These are phyloP conservation scores for Ustilago trichophora DNA, from an alignment of 1,284 basidiomycete species.

Conservation along the genomic window DNA sequence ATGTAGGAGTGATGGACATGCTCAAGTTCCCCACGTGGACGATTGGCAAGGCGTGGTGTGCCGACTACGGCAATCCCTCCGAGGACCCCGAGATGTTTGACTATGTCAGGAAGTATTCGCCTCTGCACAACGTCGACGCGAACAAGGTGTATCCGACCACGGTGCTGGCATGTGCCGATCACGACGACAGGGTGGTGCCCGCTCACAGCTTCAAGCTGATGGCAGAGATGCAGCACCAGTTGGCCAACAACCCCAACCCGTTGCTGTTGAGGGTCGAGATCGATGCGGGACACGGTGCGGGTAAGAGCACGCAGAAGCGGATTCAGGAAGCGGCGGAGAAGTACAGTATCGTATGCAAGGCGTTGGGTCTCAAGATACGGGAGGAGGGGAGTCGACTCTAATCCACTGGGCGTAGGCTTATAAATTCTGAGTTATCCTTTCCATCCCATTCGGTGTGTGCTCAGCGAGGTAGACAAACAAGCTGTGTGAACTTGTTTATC, in stretches of 20 bases:
- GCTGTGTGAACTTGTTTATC: too few species aligned
- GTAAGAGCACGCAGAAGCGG: constrained; percentile 61
- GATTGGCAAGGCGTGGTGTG: constrained; percentile 78
- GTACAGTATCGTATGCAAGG: constrained; percentile 55
- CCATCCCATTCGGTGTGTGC: too few species aligned
- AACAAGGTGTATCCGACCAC: constrained; percentile 61
- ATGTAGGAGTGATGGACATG: constrained; percentile 75
- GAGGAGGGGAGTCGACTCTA: constrained; percentile 23
- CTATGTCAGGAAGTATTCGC: constrained; percentile 60
- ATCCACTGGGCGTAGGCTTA: not conserved
- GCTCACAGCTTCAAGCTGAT: constrained; percentile 64
- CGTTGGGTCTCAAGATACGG: constrained; percentile 54
- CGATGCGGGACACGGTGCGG: constrained; percentile 64
- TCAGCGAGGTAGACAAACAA: too few species aligned
- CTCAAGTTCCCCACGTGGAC: constrained; percentile 68
- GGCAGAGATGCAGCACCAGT: constrained; percentile 63
- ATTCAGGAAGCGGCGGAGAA: constrained; percentile 60
- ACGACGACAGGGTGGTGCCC: constrained; percentile 64
- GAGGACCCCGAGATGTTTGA: constrained; percentile 60
- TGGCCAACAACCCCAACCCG: constrained; percentile 60
- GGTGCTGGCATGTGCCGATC: constrained; percentile 61
- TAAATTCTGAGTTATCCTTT: too few species aligned
- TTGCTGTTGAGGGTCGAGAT: constrained; percentile 61
- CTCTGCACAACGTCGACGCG: constrained; percentile 59
- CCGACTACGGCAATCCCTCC: constrained; percentile 83